phyloP scores from a whole-genome alignment of 139 green algal species.

The Edaphochlamys debaryana region DNA sequence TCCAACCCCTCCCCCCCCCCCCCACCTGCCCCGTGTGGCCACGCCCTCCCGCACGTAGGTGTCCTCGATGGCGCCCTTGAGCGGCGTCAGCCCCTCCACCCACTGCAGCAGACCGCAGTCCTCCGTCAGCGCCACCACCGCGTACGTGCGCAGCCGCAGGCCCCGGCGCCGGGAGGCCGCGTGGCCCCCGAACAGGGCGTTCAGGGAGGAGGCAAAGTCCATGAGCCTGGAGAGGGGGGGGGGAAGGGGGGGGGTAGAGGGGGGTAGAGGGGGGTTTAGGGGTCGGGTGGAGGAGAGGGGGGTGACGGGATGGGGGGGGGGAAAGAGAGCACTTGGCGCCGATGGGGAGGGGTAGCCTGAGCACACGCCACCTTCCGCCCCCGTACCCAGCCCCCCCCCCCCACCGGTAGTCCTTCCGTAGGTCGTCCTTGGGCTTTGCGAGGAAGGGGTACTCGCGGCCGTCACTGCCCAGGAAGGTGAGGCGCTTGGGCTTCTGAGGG shows the following conservation, averaged over 20 bases:
- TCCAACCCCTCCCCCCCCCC: too few relatives aligned
- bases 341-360: too few relatives aligned
- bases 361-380: too few relatives aligned
- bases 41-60: constrained; percentile 69
- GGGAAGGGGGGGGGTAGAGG: background rate
- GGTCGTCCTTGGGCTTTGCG: constrained; percentile 98
- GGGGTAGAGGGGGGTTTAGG: too few relatives aligned
- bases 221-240: constrained; percentile 85
- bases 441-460: constrained; percentile 91
- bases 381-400: too few relatives aligned
- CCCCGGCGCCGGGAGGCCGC: constrained; percentile 69
- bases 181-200: constrained; percentile 53
- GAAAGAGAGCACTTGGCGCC: background rate
- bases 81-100: constrained; percentile 60
- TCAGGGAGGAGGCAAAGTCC: constrained; percentile 80
- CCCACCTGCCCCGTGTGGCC: constrained; percentile 32
- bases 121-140: constrained; percentile 92
- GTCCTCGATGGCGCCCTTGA: constrained; percentile 67
- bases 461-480: constrained; percentile 78
- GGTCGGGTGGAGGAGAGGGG: background rate
- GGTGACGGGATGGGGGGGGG: background rate
- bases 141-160: constrained; percentile 87
- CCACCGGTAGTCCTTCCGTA: constrained; percentile 92
- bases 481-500: constrained; percentile 90
- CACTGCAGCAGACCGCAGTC: constrained; percentile 91